Conservation (phyloP, 768 basidiomycete species). For the Filobasidium floriforme region DNA sequence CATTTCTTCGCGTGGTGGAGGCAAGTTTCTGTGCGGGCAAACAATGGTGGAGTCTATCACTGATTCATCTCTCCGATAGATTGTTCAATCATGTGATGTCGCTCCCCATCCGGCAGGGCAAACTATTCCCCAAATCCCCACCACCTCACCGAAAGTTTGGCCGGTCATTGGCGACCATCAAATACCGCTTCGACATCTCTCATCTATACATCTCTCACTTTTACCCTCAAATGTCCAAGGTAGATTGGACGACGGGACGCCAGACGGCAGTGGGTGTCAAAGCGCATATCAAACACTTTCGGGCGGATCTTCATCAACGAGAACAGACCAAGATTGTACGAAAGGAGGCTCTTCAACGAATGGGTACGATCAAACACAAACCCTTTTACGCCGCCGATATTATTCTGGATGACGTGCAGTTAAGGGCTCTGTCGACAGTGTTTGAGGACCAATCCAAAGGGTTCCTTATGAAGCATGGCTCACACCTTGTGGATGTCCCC, state of each 20-base stretch:
- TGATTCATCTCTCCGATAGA: constrained; percentile 20
- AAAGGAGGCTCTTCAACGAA: constrained; percentile 55
- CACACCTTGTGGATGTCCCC: neutral
- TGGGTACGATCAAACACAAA: constrained; percentile 61
- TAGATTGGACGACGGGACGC: constrained; percentile 72
- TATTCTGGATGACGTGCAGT: constrained; percentile 63
- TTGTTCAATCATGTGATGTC: constrained; percentile 71
- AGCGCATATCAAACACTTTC: constrained; percentile 67
- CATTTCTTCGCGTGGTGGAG: constrained; percentile 91
- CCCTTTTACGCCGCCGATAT: constrained; percentile 83
- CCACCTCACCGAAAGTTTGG: constrained; percentile 77
- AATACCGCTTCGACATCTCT: constrained; percentile 74
- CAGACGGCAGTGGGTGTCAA: constrained; percentile 79
- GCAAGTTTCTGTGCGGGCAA: constrained; percentile 14
- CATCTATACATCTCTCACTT: constrained; percentile 75
- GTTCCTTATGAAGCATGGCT: neutral
- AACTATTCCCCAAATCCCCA: constrained; percentile 60
- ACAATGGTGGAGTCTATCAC: neutral
- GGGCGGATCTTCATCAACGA: constrained; percentile 86
- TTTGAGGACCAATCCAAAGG: constrained; percentile 48
- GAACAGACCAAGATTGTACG: constrained; percentile 66
- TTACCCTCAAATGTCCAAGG: constrained; percentile 70
- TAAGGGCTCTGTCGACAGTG: constrained; percentile 68
- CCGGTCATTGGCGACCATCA: constrained; percentile 78
- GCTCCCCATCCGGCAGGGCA: constrained; percentile 81